Base-by-base conservation (phyloP, 179 eudicot genomes). In the Patellifolia procumbens region DNA sequence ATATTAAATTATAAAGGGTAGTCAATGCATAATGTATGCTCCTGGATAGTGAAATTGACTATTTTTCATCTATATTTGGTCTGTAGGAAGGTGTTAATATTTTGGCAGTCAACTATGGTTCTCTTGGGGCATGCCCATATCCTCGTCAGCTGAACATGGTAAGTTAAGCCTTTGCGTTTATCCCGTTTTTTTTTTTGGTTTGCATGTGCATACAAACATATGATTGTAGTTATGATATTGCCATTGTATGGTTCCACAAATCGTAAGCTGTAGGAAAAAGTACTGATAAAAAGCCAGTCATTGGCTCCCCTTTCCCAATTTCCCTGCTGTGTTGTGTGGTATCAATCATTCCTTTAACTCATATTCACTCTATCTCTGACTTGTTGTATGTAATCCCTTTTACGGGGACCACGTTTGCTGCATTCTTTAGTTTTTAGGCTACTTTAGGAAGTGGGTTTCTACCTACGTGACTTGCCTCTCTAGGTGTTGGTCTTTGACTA, bases 71-170 rank as follows among this genome's bases (percentile, higher is more conserved):
- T 49, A 32, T 46, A 20, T 74, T 55, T 26, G 29, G 35, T 49
- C 72, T 74, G 53, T 79, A 94, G 97, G 95, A 92, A 71, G 96
- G 97, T 70, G 91, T 85, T 35, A 95, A 90, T 81, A 83, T 90
- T 67, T 79, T 95, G 86, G 92, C 91, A 59, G 90, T 95, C 79
- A 95, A 93, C 83, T 95, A 93, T 80, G 99, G 97, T 79, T 88
- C 96, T 82, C 91, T 87, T 76, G 92, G 96, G 72, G 90, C 97
- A 45, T 95, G 99, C 73, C 89, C 87, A 26, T 90, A 88, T 83
- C 99, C 97, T 72, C 92, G 99, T 24, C 93, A 71, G 75, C 77
- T 83, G 60, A 95, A 86, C 83, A 63, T 90, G 80, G 99, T 95
- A 84, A 89, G 97, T 81, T 60, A 46, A 39, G 55, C 49, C 63